These are phyloP conservation scores for Leccinum variicolor DNA, from an alignment of 768 basidiomycete species.

Conservation along the genomic window DNA sequence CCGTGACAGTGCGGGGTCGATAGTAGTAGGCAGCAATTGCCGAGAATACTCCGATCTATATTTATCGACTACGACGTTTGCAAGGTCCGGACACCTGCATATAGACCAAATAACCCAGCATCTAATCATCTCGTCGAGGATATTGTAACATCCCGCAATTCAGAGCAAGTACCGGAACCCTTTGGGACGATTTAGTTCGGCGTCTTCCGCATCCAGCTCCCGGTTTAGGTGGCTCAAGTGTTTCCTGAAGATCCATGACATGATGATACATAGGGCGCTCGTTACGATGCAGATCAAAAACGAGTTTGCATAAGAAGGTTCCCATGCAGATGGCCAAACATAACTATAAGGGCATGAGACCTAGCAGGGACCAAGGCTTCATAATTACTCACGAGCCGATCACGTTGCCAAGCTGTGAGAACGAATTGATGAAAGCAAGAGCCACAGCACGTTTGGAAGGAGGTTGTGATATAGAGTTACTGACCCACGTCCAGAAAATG, in stretches of 20 bases:
- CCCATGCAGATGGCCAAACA: conserved; percentile 67
- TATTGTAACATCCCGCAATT: background rate
- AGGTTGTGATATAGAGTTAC: conserved; percentile 66
- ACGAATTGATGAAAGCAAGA: conserved; percentile 77
- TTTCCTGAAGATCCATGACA: conserved; percentile 48
- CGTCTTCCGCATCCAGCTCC: conserved; percentile 38
- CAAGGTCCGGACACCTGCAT: background rate
- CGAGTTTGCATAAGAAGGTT: conserved; percentile 64
- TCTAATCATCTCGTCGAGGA: background rate
- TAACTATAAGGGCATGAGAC: conserved; percentile 39
- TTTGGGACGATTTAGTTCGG: conserved; percentile 30
- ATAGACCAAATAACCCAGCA: background rate
- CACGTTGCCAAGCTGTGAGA: conserved; percentile 82
- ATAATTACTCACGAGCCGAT: conserved; percentile 63
- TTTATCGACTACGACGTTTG: background rate
- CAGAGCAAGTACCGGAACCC: conserved; percentile 50
- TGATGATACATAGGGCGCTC: conserved; percentile 46
- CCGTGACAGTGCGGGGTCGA: background rate
- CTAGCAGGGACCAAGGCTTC: background rate
- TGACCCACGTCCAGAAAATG: conserved; percentile 53
- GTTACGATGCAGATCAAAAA: conserved; percentile 71
- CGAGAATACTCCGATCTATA: conserved; percentile 12
- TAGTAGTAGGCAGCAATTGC: background rate
- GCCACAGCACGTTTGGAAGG: conserved; percentile 88
- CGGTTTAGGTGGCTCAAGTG: conserved; percentile 42